These are phyloP conservation scores for Pseudozyma sp. DNA, from an alignment of 1,284 basidiomycete species.

Conservation along the genomic window DNA sequence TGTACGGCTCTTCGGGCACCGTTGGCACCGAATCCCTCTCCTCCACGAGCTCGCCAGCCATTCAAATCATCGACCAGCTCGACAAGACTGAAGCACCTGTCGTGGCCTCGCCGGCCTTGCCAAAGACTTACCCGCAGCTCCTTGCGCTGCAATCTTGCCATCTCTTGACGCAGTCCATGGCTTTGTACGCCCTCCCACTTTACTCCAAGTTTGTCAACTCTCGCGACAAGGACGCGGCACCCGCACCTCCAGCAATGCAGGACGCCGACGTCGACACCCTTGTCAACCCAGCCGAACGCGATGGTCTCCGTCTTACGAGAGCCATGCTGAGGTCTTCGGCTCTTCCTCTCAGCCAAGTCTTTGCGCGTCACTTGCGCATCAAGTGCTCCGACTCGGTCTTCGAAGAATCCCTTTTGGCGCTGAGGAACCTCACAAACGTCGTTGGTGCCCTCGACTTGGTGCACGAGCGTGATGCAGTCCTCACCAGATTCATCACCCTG, in stretches of 20 bases:
- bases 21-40: constrained; percentile 44
- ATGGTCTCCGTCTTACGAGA: constrained; percentile 75
- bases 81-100: constrained; percentile 85
- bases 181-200: constrained; percentile 77
- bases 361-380: constrained; percentile 88
- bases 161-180: constrained; percentile 88
- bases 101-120: constrained; percentile 77
- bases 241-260: constrained; percentile 72
- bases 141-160: constrained; percentile 88
- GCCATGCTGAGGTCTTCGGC: constrained; percentile 86
- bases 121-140: constrained; percentile 83
- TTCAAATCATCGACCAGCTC: constrained; percentile 66
- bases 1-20: constrained; percentile 37
- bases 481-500: constrained; percentile 85
- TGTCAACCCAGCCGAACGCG: constrained; percentile 12
- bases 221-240: constrained; percentile 24
- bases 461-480: constrained; percentile 91
- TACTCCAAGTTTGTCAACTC: constrained; percentile 74
- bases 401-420: constrained; percentile 81
- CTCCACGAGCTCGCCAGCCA: constrained; percentile 50
- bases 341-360: constrained; percentile 87
- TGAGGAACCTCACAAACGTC: constrained; percentile 86
- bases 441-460: constrained; percentile 86
- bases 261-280: constrained; percentile 68
- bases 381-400: constrained; percentile 89